Conservation (phyloP, 805 yeast genomes). For the Yamadazyma laniorum region DNA sequence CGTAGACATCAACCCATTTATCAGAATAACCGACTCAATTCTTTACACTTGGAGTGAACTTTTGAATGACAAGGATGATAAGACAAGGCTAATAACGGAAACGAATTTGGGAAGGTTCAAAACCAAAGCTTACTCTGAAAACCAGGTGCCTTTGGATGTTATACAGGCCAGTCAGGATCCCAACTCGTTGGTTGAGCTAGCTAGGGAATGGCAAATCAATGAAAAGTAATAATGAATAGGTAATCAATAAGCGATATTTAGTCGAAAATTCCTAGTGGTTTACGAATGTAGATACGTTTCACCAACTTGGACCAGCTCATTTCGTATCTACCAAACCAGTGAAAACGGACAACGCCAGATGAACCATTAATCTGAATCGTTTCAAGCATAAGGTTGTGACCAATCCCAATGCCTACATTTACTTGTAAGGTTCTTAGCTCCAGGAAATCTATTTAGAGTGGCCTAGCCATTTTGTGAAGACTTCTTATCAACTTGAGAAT, state of each 20-base stretch:
- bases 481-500: no score
- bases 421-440: no score
- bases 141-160: constrained; percentile 87
- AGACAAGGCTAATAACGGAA: constrained; percentile 64
- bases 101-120: constrained; percentile 76
- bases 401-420: no score
- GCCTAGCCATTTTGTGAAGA: no score
- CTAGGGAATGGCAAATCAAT: constrained; percentile 16
- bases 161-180: constrained; percentile 79
- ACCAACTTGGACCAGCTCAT: neutral
- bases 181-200: constrained; percentile 58
- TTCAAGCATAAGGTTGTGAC: no score
- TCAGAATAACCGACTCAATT: constrained; percentile 72
- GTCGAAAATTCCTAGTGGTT: no score
- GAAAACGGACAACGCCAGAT: no score
- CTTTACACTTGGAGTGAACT: constrained; percentile 86
- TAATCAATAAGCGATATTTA: no score
- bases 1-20: constrained; percentile 85
- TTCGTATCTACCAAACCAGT: no score
- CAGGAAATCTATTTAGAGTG: no score
- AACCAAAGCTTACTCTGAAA: constrained; percentile 80
- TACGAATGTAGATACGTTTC: no score
- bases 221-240: constrained; percentile 8
- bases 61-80: constrained; percentile 31
- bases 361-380: no score